phyloP scores from a whole-genome alignment of 345 rosid genomes.

The Microcos paniculata region DNA sequence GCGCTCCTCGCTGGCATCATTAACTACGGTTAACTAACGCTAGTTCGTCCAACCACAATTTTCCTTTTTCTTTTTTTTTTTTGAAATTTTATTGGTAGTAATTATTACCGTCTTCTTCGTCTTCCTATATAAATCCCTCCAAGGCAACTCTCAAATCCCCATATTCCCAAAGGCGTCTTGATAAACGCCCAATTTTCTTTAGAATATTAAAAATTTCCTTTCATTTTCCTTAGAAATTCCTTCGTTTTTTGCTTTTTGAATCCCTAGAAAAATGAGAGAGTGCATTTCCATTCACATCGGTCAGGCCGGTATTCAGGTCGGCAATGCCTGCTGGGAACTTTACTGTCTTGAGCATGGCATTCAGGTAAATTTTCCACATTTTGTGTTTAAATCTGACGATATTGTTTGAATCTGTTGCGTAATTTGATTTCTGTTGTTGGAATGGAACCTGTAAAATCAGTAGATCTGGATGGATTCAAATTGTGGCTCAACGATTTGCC shows the following conservation, averaged over 20 bases:
- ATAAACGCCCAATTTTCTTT: slow-evolving; percentile 37
- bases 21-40: slow-evolving; percentile 30
- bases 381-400: neutral
- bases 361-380: slow-evolving; percentile 26
- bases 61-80: neutral
- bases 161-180: slow-evolving; percentile 41
- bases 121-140: neutral
- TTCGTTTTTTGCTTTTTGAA: neutral
- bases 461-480: neutral
- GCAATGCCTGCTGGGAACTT: slow-evolving; percentile 62
- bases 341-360: slow-evolving; percentile 56
- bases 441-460: neutral
- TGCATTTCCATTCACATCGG: slow-evolving; percentile 59
- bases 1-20: slow-evolving; percentile 15
- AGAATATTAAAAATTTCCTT: neutral
- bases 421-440: neutral
- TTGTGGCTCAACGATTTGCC: neutral
- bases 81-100: too few relatives aligned
- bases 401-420: neutral
- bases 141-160: neutral
- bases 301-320: slow-evolving; percentile 66
- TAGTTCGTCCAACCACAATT: neutral
- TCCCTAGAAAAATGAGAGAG: slow-evolving; percentile 43
- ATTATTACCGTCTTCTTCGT: neutral
- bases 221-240: neutral